Evolutionary conservation across 208 protist species (phyloP).

Genomic region (Trypanosoma platydactyli): DNA sequence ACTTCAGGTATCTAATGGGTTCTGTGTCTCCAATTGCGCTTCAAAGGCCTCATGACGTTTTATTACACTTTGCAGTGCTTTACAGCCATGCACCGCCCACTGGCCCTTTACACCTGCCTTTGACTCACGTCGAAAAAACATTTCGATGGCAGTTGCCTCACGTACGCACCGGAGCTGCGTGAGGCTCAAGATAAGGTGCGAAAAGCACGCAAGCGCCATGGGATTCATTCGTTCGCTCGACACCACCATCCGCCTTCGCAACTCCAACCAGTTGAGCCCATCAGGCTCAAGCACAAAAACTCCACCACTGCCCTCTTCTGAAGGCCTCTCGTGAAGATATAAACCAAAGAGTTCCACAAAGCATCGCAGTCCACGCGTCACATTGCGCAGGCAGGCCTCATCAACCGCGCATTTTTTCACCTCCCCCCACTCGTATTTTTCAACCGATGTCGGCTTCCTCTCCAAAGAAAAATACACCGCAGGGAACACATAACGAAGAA

Average conservation of each 20-base stretch:
- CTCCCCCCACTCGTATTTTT: slow-evolving; percentile 33
- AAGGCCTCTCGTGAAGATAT: slow-evolving; percentile 27
- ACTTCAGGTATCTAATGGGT: not conserved
- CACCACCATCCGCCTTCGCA: slow-evolving; percentile 36
- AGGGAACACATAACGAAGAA: slow-evolving; percentile 25
- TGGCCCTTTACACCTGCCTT: slow-evolving; percentile 4
- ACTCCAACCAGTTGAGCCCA: slow-evolving; percentile 71
- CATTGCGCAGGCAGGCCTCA: slow-evolving; percentile 31
- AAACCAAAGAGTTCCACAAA: slow-evolving; percentile 81
- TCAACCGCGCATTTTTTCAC: slow-evolving; percentile 34
- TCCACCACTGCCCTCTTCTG: not conserved
- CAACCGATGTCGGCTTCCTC: slow-evolving; percentile 14
- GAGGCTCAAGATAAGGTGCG: slow-evolving; percentile 52
- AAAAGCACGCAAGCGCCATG: slow-evolving; percentile 41
- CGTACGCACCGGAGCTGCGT: slow-evolving; percentile 34
- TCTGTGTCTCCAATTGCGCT: not conserved
- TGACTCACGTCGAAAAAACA: slow-evolving; percentile 52
- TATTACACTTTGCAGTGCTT: slow-evolving; percentile 2
- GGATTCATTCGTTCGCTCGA: slow-evolving; percentile 31
- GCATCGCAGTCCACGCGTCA: slow-evolving; percentile 53
- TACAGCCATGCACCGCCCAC: slow-evolving; percentile 31
- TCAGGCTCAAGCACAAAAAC: slow-evolving; percentile 41
- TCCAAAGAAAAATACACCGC: slow-evolving; percentile 15
- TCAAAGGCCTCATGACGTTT: slow-evolving; percentile 8
- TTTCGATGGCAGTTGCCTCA: slow-evolving; percentile 39